These are phyloP conservation scores for Malus hybrid DNA, from an alignment of 331 rosid genomes.

Conservation along the genomic window DNA sequence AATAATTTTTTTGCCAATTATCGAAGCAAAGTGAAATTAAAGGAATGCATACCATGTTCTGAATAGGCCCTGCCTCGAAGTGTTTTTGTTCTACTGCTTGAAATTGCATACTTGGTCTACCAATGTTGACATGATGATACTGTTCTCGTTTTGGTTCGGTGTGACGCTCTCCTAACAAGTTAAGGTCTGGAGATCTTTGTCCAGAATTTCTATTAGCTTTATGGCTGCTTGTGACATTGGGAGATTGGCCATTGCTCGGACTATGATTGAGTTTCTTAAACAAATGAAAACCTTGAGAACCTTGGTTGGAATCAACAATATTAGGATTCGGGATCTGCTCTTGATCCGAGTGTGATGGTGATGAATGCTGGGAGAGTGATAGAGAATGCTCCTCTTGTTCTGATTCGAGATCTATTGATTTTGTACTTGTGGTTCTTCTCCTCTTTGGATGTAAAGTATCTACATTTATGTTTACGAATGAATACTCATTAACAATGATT, in stretches of 20 bases:
- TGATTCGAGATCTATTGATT: conserved; percentile 59
- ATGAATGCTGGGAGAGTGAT: conserved; percentile 75
- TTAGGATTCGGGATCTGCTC: conserved; percentile 52
- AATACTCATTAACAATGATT: neutral
- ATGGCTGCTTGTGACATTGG: conserved; percentile 19
- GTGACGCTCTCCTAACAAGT: conserved; percentile 30
- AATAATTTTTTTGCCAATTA: neutral
- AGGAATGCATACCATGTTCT: conserved; percentile 31
- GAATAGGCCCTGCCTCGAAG: conserved; percentile 25
- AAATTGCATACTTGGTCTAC: conserved; percentile 14
- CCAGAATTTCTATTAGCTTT: conserved; percentile 13
- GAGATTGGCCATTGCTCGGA: conserved; percentile 29
- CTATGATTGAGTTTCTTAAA: conserved; percentile 27
- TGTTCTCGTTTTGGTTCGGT: conserved; percentile 36
- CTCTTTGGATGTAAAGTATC: conserved; percentile 71
- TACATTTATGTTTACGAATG: conserved; percentile 11
- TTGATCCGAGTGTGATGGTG: conserved; percentile 87
- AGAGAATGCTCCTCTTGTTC: conserved; percentile 97
- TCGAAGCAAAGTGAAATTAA: neutral
- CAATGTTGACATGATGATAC: conserved; percentile 15
- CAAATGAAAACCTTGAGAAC: conserved; percentile 46
- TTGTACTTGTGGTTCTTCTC: conserved; percentile 52
- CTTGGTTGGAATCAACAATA: conserved; percentile 28
- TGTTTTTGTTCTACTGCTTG: conserved; percentile 20
- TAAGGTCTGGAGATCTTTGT: conserved; percentile 6